Evolutionary conservation across 768 basidiomycete species (phyloP).

Genomic region (Amanita jacksonii): DNA sequence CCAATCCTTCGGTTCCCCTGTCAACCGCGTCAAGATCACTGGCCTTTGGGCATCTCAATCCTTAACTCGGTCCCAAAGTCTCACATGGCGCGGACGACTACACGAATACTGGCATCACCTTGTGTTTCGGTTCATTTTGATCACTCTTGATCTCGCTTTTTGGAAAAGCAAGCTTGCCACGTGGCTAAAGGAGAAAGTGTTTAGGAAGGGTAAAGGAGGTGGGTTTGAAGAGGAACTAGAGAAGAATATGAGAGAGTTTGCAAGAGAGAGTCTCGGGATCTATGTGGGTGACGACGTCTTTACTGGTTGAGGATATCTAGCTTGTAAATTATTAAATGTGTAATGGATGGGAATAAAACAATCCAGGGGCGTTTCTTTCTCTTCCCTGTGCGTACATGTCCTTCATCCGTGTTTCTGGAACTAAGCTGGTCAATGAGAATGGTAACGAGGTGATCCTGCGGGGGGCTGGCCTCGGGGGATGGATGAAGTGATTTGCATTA

Average conservation of each 20-base stretch:
- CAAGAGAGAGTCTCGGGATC: slow-evolving; percentile 72
- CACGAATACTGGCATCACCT: slow-evolving; percentile 50
- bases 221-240: slow-evolving; percentile 83
- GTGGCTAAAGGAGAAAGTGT: slow-evolving; percentile 37
- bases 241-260: slow-evolving; percentile 60
- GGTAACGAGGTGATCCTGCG: slow-evolving; percentile 51
- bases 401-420: slow-evolving; percentile 46
- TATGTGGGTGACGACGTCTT: slow-evolving; percentile 57
- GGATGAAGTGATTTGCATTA: slow-evolving; percentile 61
- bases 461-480: slow-evolving; percentile 75
- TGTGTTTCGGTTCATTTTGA: slow-evolving; percentile 54
- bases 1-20: slow-evolving; percentile 74
- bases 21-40: slow-evolving; percentile 85
- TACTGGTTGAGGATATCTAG: slow-evolving; percentile 35
- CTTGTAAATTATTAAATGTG: background rate
- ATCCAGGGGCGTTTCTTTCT: too few relatives aligned
- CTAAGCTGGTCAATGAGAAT: slow-evolving; percentile 47
- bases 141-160: slow-evolving; percentile 66
- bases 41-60: slow-evolving; percentile 75
- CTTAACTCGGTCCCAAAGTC: slow-evolving; percentile 34
- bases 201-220: slow-evolving; percentile 16
- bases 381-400: slow-evolving; percentile 27
- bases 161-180: slow-evolving; percentile 46
- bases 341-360: too few relatives aligned
- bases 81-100: slow-evolving; percentile 31